A percentile compares a stretch with the other conserved stretches of the same genome.
Evolutionary conservation across 2,329 filamentous ascomycete species (phyloP).

Genomic region (Verticillium klebahnii): DNA sequence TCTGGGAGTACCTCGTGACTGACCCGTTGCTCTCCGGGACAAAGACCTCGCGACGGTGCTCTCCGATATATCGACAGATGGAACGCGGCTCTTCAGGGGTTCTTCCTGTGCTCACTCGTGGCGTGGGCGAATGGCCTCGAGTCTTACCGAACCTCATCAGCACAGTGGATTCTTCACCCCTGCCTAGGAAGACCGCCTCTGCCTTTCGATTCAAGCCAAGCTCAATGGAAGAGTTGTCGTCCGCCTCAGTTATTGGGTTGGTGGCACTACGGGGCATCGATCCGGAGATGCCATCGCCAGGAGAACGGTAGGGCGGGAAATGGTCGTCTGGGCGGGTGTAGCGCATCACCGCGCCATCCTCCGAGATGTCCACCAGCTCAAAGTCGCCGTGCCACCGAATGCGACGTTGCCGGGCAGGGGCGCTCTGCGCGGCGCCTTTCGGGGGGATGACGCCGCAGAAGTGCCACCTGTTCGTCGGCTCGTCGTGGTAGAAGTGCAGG

Average conservation of each 20-base stretch:
- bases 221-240: neutral
- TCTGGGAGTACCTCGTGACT: neutral
- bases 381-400: neutral
- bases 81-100: neutral
- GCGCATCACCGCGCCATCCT: neutral
- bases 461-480: neutral
- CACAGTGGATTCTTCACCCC: neutral
- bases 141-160: neutral
- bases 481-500: neutral
- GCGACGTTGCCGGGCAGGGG: neutral
- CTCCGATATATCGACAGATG: neutral
- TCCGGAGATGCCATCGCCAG: too few relatives aligned
- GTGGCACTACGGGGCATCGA: neutral
- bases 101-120: neutral
- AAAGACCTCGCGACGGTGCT: neutral
- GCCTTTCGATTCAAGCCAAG: neutral
- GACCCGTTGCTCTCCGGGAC: neutral
- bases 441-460: neutral
- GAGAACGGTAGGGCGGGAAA: too few relatives aligned
- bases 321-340: neutral
- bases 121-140: neutral
- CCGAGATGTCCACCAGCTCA: neutral
- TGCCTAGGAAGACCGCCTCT: neutral
- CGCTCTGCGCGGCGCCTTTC: neutral
- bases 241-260: accelerated